A percentile compares a stretch with the other conserved stretches of the same genome.
These are phyloP conservation scores for Cadophora gregata DNA, from an alignment of 2,329 filamentous ascomycete genomes.

Conservation along the genomic window DNA sequence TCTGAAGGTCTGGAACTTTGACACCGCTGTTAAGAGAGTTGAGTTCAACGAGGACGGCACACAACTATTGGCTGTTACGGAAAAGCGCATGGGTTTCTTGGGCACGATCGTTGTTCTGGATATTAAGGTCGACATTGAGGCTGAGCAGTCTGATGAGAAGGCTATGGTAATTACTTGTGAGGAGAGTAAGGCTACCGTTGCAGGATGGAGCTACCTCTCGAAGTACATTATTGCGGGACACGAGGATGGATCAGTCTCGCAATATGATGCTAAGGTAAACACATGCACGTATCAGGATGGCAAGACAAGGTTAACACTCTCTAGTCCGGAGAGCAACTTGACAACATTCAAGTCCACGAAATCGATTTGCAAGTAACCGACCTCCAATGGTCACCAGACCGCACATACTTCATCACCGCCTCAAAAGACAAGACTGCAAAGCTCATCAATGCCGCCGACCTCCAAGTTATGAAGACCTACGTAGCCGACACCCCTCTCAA, in stretches of 20 bases:
- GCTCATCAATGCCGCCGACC: constrained; percentile 84
- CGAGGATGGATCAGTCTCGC: constrained; percentile 91
- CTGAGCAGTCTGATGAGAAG: constrained; percentile 84
- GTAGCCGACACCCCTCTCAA: constrained; percentile 92
- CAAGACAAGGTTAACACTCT: constrained; percentile 29
- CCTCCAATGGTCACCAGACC: constrained; percentile 91
- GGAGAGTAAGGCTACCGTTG: constrained; percentile 95
- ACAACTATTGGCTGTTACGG: constrained; percentile 89
- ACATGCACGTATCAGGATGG: background rate
- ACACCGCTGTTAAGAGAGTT: constrained; percentile 95
- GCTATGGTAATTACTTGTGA: constrained; percentile 88
- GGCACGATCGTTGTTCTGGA: constrained; percentile 94
- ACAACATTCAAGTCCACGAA: constrained; percentile 86
- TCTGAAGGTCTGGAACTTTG: constrained; percentile 97
- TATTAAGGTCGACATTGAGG: constrained; percentile 82
- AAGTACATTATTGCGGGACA: constrained; percentile 98
- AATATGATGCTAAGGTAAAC: constrained; percentile 85
- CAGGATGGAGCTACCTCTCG: constrained; percentile 91
- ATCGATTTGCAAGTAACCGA: constrained; percentile 80
- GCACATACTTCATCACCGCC: constrained; percentile 97
- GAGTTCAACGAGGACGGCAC: constrained; percentile 96
- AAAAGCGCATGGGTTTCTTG: constrained; percentile 97
- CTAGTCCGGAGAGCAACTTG: constrained; percentile 78
- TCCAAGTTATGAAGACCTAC: constrained; percentile 94
- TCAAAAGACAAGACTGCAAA: constrained; percentile 98